Evolutionary conservation across 768 basidiomycete genomes (phyloP), one percentile per base, ranked within the genome.

Genomic region (Suillus alpinus): DNA sequence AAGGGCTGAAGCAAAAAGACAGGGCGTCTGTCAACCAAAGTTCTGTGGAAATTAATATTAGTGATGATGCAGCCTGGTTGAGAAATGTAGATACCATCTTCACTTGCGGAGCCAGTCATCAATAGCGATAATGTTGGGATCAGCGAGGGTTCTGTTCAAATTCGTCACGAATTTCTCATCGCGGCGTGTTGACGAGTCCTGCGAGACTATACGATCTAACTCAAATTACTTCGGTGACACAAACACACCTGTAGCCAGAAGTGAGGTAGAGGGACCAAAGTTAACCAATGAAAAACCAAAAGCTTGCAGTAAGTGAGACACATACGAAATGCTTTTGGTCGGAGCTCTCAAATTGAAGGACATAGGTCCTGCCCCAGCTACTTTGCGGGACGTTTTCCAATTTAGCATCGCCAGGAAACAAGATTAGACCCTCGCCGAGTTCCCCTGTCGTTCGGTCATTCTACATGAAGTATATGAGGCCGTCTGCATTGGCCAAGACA

Each of bases 301-400:
- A 41, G 50, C 31, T 34, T 23, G 14, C 51, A 50, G 6, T 37
- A 18, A 59, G 36, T 3, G 62, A 8, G 18, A 26, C n/a, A 80
- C 86, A 73, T 69, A 95, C 94, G 73, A 97, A 96, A 73, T 95
- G 91, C 63, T 86, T 85, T 69, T 93, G 91, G 71, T 93, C 83
- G 14, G 94, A 95, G 23, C 91, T 93, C 0, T 89, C 87, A 78
- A 97, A 96, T 75, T 91, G 93, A 73, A 96, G 87, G 63, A 95
- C 91, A 66, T 91, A 92, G 8, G 89, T 86, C 62, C 93, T 80
- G 7, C 90, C 92, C 34, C 78, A 78, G 0, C 76, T 69, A 12
- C 88, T 83, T 68, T 92, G 85, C 2, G 83, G 63, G 16, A 95
- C 89, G 73, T 87, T 89, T 65, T 81, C 80, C 69, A 97, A 93